Evolutionary conservation across 23 red algal genomes (phyloP).

Genomic region (Porphyridium purpureum): DNA sequence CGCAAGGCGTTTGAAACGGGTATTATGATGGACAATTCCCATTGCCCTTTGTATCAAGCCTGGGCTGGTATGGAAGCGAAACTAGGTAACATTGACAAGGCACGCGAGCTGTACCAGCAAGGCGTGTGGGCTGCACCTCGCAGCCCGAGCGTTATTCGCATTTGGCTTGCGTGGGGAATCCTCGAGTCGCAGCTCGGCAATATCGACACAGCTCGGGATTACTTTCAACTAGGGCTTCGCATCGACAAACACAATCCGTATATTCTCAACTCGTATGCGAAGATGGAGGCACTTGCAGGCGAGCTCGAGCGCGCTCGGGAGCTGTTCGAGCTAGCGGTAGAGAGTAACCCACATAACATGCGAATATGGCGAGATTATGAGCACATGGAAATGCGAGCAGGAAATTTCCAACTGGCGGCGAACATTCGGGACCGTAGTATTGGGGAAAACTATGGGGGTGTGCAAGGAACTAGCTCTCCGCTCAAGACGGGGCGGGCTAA

Average conservation of each 20-base stretch:
- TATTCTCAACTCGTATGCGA: constrained; percentile 19
- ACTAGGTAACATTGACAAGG: constrained; percentile 3
- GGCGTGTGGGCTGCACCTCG: constrained; percentile 14
- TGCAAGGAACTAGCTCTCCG: no score
- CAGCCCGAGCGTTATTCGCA: neutral
- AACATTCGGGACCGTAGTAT: neutral
- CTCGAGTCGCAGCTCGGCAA: constrained; percentile 2
- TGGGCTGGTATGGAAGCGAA: constrained; percentile 24
- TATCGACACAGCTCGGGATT: constrained; percentile 4
- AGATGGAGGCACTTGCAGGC: constrained; percentile 24
- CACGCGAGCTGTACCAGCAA: constrained; percentile 21
- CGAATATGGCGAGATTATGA: neutral
- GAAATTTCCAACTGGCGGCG: neutral
- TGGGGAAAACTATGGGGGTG: no score
- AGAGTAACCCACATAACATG: neutral
- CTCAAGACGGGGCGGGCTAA: no score
- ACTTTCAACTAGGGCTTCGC: constrained; percentile 2
- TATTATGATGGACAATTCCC: neutral
- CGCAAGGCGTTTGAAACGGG: constrained; percentile 7
- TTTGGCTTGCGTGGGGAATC: constrained; percentile 24
- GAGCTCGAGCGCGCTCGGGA: constrained; percentile 20
- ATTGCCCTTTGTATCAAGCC: constrained; percentile 15
- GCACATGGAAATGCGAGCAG: neutral
- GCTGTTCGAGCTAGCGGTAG: constrained; percentile 48
- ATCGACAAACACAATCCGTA: constrained; percentile 14